Evolutionary conservation across 2,329 filamentous ascomycete species (phyloP).

Genomic region (Stagonosporopsis vannaccii): DNA sequence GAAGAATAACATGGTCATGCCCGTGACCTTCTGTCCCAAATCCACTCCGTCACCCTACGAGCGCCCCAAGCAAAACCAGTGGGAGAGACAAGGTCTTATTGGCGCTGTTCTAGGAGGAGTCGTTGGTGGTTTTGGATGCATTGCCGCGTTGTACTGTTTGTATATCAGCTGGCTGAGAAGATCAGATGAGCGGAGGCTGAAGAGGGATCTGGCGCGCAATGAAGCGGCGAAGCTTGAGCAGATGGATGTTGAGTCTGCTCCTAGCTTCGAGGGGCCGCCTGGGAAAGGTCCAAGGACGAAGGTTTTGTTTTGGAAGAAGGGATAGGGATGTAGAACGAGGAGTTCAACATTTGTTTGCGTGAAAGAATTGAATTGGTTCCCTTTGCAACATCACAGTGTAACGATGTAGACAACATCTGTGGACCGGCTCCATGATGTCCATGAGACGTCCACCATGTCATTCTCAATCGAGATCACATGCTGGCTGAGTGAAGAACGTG

Average conservation of each 20-base stretch:
- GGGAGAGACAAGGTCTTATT: constrained; percentile 46
- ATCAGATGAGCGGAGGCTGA: constrained; percentile 36
- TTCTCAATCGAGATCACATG: neutral
- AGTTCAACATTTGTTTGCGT: neutral
- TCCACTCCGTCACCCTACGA: constrained; percentile 45
- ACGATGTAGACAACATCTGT: neutral
- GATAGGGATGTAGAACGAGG: constrained; percentile 12
- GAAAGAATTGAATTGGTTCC: neutral
- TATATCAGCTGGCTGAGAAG: constrained; percentile 39
- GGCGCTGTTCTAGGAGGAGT: constrained; percentile 51
- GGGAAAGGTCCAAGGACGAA: constrained; percentile 34
- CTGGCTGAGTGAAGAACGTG: no score
- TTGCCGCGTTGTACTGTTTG: constrained; percentile 39
- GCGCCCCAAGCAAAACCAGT: constrained; percentile 36
- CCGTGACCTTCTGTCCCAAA: constrained; percentile 51
- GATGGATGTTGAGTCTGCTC: constrained; percentile 43
- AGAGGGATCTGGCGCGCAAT: constrained; percentile 38
- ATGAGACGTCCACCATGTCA: neutral
- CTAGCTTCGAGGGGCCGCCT: constrained; percentile 43
- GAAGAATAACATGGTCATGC: constrained; percentile 52
- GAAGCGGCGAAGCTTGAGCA: constrained; percentile 40
- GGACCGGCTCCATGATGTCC: neutral
- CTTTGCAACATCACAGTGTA: neutral
- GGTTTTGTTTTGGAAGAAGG: constrained; percentile 43
- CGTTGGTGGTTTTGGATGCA: constrained; percentile 44